phyloP scores from a whole-genome alignment of 306 rosid species.

The Castanopsis chinensis region DNA sequence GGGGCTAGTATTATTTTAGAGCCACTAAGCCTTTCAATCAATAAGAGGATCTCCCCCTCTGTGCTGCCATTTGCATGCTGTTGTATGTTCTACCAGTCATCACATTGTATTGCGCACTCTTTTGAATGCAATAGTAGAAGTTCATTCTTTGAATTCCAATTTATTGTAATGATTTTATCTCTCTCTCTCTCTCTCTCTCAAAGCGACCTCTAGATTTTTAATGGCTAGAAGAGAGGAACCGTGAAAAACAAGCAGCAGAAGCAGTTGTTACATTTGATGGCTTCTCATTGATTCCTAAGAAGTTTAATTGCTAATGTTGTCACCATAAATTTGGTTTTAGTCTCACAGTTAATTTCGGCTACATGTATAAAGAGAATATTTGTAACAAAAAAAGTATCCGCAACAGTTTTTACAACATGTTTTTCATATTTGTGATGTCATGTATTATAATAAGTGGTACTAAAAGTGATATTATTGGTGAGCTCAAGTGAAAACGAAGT shows the following conservation, averaged over 20 bases:
- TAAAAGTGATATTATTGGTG: no score
- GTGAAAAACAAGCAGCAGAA: background rate
- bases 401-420: no score
- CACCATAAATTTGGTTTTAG: background rate
- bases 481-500: no score
- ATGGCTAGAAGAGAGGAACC: background rate
- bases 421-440: no score
- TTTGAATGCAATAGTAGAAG: constrained; percentile 27
- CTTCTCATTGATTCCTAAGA: background rate
- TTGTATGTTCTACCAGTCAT: constrained; percentile 41
- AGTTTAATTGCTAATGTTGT: background rate
- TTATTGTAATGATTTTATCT: background rate
- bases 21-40: constrained; percentile 39
- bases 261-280: background rate
- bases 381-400: no score
- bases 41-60: constrained; percentile 45
- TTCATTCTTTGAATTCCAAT: constrained; percentile 44
- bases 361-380: no score
- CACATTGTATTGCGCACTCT: constrained; percentile 19
- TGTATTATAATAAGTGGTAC: no score
- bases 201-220: no score
- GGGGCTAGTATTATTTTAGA: constrained; percentile 36
- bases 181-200: background rate
- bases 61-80: constrained; percentile 35
- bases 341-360: background rate